Base-by-base conservation (phyloP, 768 basidiomycete genomes). In the Pisolithus orientalis region DNA sequence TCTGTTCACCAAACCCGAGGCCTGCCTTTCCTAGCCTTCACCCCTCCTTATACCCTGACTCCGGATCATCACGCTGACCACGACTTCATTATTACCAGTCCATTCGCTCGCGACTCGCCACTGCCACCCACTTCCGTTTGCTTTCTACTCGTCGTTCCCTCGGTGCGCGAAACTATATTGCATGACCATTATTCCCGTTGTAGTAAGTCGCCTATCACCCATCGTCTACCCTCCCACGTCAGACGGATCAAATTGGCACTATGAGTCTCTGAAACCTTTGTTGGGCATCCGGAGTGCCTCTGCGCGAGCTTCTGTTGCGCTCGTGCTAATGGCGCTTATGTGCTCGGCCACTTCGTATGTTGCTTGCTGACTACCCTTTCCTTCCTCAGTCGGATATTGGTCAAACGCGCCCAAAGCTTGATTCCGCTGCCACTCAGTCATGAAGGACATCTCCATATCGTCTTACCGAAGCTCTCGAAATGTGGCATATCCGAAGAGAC, bases 401-500 rank as follows among this genome's bases (percentile, higher is more conserved):
- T 73, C 71, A 63, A 71, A 69, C 64, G 62, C 60, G 65, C 69
- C 60, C 69, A 71, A 66, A 70, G 71, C 60, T 66, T 73, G 59
- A 68, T 73, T 62, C 62, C 67, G 56, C 54, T 58, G 55, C 55
- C 59, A 49, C 8, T 25, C 58, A 75, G 75, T 75, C 70, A 91
- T 91, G 90, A 91, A 91, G 77, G 88, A 90, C 74, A 72, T 79
- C 56, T 80, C 84, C 31, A 70, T 68, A 44, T 69, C 81, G 61
- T 75, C 79, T 27, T 80, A 74, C 67, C 80, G 77, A 60, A 76
- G 78, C 63, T 76, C 83, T 57, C 79, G 85, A 66, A 78, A 80
- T 57, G 70, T 79, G 50, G 75, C 83, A 59, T 92, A 92, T 63
- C 85, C 85, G 46, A 90, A 85, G 83, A 91, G 87, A 70, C 87